Evolutionary conservation across 2,329 filamentous ascomycete species (phyloP).

Genomic region (Colletotrichum acutatum): DNA sequence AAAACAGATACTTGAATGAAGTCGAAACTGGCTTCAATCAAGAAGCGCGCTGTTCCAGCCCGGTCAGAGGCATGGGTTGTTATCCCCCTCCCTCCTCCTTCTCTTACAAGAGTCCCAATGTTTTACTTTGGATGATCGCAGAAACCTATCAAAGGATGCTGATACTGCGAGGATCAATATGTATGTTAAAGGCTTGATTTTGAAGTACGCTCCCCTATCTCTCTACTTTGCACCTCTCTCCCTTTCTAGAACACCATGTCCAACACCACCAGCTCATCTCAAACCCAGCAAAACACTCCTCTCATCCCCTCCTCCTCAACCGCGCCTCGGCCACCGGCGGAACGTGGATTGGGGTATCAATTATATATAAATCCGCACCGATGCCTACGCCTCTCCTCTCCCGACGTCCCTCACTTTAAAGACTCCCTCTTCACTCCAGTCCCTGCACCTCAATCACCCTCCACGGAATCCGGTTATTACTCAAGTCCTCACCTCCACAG

Average conservation of each 20-base stretch:
- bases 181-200: neutral
- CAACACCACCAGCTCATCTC: neutral
- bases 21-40: no score
- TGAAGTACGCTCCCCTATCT: neutral
- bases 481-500: no score
- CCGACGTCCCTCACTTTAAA: neutral
- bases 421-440: no score
- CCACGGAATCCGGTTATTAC: neutral
- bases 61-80: no score
- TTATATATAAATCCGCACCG: conserved; percentile 1
- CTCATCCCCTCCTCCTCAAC: neutral
- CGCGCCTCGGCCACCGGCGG: neutral
- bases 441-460: neutral
- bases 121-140: no score
- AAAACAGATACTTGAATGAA: no score
- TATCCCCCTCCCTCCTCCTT: no score
- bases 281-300: neutral
- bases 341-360: neutral
- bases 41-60: no score
- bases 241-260: neutral
- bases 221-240: neutral
- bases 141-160: no score
- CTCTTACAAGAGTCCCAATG: no score
- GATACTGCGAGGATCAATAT: neutral
- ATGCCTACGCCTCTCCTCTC: neutral